phyloP scores from a whole-genome alignment of 2,329 filamentous ascomycete genomes.

The Botrytis squamosa region DNA sequence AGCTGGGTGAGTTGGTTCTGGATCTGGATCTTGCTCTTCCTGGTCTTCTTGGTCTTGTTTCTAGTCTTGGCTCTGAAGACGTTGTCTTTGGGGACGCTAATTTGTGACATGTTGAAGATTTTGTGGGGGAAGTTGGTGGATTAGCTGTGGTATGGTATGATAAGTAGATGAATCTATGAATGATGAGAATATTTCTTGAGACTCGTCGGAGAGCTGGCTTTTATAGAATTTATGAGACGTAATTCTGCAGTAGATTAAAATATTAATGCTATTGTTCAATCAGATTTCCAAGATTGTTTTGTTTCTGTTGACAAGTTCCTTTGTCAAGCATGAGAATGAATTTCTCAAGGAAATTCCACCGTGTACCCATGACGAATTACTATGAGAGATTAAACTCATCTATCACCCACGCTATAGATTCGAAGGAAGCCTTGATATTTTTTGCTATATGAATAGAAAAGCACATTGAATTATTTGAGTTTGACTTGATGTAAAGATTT shows the following conservation, averaged over 20 bases:
- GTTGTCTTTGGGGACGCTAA: neutral
- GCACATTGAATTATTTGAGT: neutral
- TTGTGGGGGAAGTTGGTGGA: neutral
- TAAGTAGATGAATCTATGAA: neutral
- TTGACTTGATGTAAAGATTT: neutral
- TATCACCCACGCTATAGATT: neutral
- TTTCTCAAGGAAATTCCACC: neutral
- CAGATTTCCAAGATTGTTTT: neutral
- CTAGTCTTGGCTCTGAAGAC: neutral
- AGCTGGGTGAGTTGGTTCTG: neutral
- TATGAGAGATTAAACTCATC: neutral
- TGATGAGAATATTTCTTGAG: neutral
- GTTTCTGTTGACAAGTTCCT: neutral
- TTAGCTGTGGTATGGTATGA: neutral
- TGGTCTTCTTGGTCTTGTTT: neutral
- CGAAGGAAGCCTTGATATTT: neutral
- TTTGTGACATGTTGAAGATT: neutral
- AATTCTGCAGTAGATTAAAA: neutral
- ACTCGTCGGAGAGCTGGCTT: neutral
- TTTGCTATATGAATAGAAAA: neutral
- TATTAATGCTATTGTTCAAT: neutral
- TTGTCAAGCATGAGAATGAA: neutral
- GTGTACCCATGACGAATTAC: neutral
- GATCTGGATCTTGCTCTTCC: neutral
- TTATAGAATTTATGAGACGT: neutral